A percentile compares a stretch with the other conserved stretches of the same genome.
Evolutionary conservation across 106 monocot species (phyloP).

Genomic region (Chionographis japonica): DNA sequence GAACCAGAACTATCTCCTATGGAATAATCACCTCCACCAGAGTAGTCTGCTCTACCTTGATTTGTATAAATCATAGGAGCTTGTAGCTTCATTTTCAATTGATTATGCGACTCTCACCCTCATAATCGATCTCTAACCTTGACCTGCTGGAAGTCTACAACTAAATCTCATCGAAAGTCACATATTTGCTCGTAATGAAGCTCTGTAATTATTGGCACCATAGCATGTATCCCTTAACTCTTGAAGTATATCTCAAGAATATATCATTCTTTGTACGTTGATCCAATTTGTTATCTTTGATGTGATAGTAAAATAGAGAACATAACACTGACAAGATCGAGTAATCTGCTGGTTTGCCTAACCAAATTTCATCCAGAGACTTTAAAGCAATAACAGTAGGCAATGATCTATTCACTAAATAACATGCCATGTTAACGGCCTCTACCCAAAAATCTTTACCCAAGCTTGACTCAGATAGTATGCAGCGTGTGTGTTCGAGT

Average conservation of each 20-base stretch:
- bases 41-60: no score
- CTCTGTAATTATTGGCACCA: not conserved
- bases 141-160: not conserved
- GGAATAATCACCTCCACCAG: no score
- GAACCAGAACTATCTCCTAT: no score
- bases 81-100: no score
- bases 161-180: not conserved
- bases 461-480: not conserved
- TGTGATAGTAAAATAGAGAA: not conserved
- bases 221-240: not conserved
- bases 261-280: not conserved
- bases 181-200: not conserved
- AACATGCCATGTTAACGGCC: not conserved
- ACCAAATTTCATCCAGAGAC: not conserved
- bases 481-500: not conserved
- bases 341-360: not conserved
- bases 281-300: not conserved
- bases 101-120: no score
- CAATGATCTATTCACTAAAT: constrained; percentile 5
- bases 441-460: not conserved
- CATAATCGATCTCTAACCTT: no score
- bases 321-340: not conserved
- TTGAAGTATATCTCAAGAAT: not conserved
- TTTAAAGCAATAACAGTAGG: not conserved
- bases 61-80: no score